phyloP scores from a whole-genome alignment of 768 basidiomycete genomes.

The Russula sp. region DNA sequence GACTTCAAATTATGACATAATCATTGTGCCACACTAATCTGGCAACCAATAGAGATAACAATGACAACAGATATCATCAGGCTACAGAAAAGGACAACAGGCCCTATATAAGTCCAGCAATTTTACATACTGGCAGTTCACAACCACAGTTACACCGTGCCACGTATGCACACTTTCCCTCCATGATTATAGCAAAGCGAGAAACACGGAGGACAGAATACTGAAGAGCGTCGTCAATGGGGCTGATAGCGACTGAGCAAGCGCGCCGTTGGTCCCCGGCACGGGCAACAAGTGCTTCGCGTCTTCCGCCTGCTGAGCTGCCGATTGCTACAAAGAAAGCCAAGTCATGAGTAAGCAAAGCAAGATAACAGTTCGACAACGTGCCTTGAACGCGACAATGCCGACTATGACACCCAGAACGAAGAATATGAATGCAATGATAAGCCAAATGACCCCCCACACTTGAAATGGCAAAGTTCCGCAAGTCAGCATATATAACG shows the following conservation, averaged over 20 bases:
- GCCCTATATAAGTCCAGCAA: background rate
- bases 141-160: background rate
- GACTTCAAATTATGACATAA: background rate
- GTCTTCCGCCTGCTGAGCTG: conserved; percentile 48
- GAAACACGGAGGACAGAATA: background rate
- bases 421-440: conserved; percentile 70
- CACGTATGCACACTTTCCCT: background rate
- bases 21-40: background rate
- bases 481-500: background rate
- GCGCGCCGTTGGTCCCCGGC: conserved; percentile 42
- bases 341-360: background rate
- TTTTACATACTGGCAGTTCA: background rate
- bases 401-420: conserved; percentile 72
- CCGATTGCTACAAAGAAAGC: conserved; percentile 44
- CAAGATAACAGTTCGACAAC: conserved; percentile 1
- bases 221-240: background rate
- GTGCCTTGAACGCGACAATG: conserved; percentile 74
- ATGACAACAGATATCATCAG: background rate
- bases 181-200: conserved; percentile 3
- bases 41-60: background rate
- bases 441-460: conserved; percentile 87
- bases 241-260: background rate
- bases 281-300: conserved; percentile 54
- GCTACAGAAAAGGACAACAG: background rate
- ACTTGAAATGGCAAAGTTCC: conserved; percentile 37